These are phyloP conservation scores for Pleodorina starrii DNA, from an alignment of 139 green algal species.

Conservation along the genomic window DNA sequence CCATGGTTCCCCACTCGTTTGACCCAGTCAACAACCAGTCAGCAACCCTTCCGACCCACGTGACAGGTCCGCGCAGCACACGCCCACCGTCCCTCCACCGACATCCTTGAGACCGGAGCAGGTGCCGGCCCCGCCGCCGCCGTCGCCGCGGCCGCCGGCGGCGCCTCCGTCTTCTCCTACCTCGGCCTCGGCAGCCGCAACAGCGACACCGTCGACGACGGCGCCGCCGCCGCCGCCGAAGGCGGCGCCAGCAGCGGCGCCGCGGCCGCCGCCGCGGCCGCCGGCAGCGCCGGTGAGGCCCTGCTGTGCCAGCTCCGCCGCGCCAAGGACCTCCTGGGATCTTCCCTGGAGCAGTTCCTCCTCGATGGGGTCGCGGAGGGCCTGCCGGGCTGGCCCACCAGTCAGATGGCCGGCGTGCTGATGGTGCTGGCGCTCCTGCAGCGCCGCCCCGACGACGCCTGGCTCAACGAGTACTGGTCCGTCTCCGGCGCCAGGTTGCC, in stretches of 20 bases:
- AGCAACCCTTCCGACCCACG: too few species aligned
- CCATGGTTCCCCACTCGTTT: too few species aligned
- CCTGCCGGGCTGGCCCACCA: neutral
- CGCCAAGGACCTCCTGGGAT: neutral
- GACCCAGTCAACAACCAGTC: too few species aligned
- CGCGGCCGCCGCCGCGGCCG: neutral
- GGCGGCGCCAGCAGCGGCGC: neutral
- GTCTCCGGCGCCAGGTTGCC: neutral
- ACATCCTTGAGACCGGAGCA: neutral
- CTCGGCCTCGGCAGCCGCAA: neutral
- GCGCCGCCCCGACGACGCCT: neutral
- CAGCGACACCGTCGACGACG: neutral
- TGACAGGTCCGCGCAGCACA: neutral
- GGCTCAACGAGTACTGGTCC: conserved; percentile 9
- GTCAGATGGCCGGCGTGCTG: neutral
- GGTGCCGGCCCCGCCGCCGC: neutral
- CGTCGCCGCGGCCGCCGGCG: neutral
- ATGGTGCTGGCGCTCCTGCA: neutral
- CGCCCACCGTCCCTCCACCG: neutral
- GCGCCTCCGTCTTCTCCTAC: conserved; percentile 11
- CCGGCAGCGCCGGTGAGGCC: neutral
- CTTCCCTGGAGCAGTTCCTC: conserved; percentile 8
- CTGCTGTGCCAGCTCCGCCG: neutral
- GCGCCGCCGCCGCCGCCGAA: neutral
- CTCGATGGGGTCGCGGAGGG: conserved; percentile 13